Conservation (phyloP, 164 flowering plant species). For the Magnolia kwangsiensis region DNA sequence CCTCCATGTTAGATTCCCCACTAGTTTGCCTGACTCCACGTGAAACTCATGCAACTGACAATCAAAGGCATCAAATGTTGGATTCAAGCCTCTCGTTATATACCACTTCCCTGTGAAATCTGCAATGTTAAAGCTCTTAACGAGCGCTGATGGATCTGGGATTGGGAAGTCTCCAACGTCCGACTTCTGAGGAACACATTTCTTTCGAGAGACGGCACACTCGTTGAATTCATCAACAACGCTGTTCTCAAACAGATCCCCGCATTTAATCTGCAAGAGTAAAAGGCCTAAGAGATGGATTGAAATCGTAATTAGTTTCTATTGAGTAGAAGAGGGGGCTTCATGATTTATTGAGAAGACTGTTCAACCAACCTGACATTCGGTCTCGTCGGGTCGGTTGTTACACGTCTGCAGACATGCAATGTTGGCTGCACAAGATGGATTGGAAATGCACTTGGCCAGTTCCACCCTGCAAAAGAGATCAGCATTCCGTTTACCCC, state of each 20-base stretch:
- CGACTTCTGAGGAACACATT: conserved; percentile 87
- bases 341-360: background rate
- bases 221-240: conserved; percentile 93
- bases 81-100: conserved; percentile 86
- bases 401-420: conserved; percentile 98
- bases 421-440: conserved; percentile 92
- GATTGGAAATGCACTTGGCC: conserved; percentile 84
- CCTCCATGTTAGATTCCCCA: conserved; percentile 85
- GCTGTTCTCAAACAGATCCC: conserved; percentile 83
- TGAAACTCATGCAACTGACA: conserved; percentile 95
- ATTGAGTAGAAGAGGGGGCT: background rate
- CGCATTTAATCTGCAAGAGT: conserved; percentile 80
- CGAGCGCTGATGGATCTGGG: conserved; percentile 74
- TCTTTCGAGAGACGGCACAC: conserved; percentile 95
- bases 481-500: background rate
- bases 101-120: conserved; percentile 95
- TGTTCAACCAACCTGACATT: conserved; percentile 75
- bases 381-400: conserved; percentile 90
- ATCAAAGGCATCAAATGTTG: conserved; percentile 82
- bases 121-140: conserved; percentile 63
- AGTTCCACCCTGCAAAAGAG: conserved; percentile 64
- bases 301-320: conserved; percentile 17
- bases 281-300: conserved; percentile 11
- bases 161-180: conserved; percentile 88
- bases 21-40: conserved; percentile 60